Evolutionary conservation across 768 basidiomycete species (phyloP).

Genomic region (Rhodotorula babjevae): DNA sequence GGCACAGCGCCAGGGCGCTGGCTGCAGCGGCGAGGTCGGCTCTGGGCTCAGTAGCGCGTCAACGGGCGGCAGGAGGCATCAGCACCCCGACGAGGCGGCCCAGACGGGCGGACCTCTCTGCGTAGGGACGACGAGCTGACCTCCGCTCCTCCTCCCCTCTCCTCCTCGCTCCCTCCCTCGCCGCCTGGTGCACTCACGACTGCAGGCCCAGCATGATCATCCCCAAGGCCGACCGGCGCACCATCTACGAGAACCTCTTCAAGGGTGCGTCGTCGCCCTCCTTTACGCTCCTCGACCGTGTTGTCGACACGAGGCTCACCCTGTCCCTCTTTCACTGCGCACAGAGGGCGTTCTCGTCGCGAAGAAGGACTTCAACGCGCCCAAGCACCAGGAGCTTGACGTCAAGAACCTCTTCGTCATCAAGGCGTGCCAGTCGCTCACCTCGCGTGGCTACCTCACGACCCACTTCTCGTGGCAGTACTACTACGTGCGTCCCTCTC

Average conservation of each 20-base stretch:
- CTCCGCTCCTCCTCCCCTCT: background rate
- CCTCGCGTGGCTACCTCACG: conserved; percentile 81
- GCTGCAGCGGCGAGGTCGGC: too few species aligned
- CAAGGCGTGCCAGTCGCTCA: conserved; percentile 60
- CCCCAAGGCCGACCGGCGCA: conserved; percentile 85
- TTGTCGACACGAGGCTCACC: background rate
- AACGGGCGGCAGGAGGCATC: too few species aligned
- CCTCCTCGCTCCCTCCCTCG: background rate
- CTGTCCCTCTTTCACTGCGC: background rate
- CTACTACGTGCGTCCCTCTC: conserved; percentile 60
- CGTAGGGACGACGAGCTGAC: background rate
- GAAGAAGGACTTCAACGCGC: conserved; percentile 97
- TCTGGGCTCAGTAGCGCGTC: too few species aligned
- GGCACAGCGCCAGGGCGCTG: background rate
- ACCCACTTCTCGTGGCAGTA: conserved; percentile 99
- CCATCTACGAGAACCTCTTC: conserved; percentile 99
- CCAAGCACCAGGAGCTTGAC: conserved; percentile 80
- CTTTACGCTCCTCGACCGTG: too few species aligned
- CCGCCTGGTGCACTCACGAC: background rate
- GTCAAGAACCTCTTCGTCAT: conserved; percentile 65
- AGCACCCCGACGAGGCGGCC: too few species aligned
- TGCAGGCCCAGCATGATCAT: conserved; percentile 70
- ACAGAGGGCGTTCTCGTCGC: conserved; percentile 97
- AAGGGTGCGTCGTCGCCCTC: conserved; percentile 63
- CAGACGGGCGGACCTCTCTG: background rate